These are phyloP conservation scores for Dipteronia dyeriana DNA, from an alignment of 345 rosid genomes.

Conservation along the genomic window DNA sequence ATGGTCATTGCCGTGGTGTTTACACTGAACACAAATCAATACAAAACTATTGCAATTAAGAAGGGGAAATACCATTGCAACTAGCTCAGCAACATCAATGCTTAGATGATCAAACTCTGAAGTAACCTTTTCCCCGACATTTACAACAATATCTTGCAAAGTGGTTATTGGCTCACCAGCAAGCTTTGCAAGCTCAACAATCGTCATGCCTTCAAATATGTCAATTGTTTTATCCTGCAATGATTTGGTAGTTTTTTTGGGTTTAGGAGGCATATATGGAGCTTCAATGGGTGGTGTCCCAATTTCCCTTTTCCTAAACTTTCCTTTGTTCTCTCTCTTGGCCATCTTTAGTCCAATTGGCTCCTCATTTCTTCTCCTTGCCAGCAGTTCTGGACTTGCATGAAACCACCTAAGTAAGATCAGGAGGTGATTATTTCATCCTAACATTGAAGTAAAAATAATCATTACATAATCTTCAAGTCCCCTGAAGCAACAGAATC, in stretches of 20 bases:
- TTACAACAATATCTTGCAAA: slow-evolving; percentile 67
- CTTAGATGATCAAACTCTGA: slow-evolving; percentile 81
- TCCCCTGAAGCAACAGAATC: slow-evolving; percentile 12
- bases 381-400: slow-evolving; percentile 52
- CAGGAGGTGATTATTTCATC: slow-evolving; percentile 12
- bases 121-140: slow-evolving; percentile 73
- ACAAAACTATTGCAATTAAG: not conserved
- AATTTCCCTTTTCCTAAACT: slow-evolving; percentile 56
- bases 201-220: slow-evolving; percentile 85
- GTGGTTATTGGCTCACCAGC: slow-evolving; percentile 56
- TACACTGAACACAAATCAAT: not conserved
- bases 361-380: slow-evolving; percentile 45
- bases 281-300: slow-evolving; percentile 70
- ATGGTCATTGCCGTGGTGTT: not conserved
- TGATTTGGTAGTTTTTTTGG: slow-evolving; percentile 45
- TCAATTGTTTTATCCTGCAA: slow-evolving; percentile 62
- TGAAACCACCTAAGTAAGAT: slow-evolving; percentile 56
- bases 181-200: slow-evolving; percentile 75
- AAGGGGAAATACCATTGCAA: slow-evolving; percentile 65
- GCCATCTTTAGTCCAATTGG: slow-evolving; percentile 48
- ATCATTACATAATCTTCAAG: not conserved
- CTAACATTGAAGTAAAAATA: not conserved
- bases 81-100: slow-evolving; percentile 80
- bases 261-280: slow-evolving; percentile 71
- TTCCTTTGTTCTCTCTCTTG: slow-evolving; percentile 56